Conservation (phyloP, 768 basidiomycete genomes). For the Stropharia rugosoannulata region DNA sequence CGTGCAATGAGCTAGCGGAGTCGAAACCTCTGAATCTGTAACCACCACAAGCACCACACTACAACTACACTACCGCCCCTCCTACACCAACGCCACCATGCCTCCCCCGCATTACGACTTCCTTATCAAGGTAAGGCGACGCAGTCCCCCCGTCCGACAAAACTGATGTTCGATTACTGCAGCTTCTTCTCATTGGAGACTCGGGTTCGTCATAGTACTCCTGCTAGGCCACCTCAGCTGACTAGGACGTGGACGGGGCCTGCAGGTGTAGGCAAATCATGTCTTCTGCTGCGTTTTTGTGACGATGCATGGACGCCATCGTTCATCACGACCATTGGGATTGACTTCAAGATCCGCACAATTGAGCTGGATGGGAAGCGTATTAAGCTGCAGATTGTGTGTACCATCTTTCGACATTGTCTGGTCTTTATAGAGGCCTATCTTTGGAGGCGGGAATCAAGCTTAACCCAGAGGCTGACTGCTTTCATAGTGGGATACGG, state of each 20-base stretch:
- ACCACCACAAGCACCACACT: slow-evolving; percentile 3
- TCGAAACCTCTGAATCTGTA: no score
- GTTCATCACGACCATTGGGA: slow-evolving; percentile 99
- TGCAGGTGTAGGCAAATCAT: slow-evolving; percentile 93
- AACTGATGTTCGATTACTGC: slow-evolving; percentile 13
- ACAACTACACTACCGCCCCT: not conserved
- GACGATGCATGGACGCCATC: slow-evolving; percentile 99
- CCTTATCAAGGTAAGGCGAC: slow-evolving; percentile 74
- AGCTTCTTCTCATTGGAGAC: slow-evolving; percentile 96
- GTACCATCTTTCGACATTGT: slow-evolving; percentile 26
- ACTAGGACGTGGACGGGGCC: slow-evolving; percentile 7
- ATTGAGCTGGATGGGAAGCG: slow-evolving; percentile 98
- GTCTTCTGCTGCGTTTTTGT: slow-evolving; percentile 93
- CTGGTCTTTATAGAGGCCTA: not conserved
- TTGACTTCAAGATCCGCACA: slow-evolving; percentile 99
- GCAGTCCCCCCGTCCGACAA: not conserved
- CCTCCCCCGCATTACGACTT: slow-evolving; percentile 97
- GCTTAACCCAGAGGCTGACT: not conserved
- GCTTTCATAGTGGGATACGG: slow-evolving; percentile 88
- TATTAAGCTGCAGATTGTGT: slow-evolving; percentile 97
- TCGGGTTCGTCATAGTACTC: slow-evolving; percentile 57
- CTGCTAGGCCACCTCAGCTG: not conserved
- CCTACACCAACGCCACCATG: slow-evolving; percentile 41
- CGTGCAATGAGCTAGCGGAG: no score
- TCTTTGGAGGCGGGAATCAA: not conserved